phyloP scores from a whole-genome alignment of 1,284 basidiomycete species.

The Puccinia triticina region DNA sequence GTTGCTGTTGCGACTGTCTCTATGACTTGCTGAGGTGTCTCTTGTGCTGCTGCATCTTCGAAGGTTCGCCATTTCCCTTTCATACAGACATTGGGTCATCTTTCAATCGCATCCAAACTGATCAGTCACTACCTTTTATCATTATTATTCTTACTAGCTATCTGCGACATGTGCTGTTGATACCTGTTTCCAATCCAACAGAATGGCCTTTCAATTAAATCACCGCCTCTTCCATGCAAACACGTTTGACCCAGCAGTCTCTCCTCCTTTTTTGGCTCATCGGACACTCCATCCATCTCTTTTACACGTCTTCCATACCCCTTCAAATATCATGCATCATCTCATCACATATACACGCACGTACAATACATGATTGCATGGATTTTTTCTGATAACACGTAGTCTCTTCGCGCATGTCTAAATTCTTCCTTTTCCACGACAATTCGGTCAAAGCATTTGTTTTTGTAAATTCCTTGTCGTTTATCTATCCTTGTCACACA shows the following conservation, averaged over 20 bases:
- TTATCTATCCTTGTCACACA: too few relatives aligned
- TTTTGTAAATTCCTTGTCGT: too few relatives aligned
- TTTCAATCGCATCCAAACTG: neutral
- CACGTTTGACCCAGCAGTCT: neutral
- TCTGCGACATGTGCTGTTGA: slow-evolving; percentile 42
- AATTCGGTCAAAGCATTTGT: too few relatives aligned
- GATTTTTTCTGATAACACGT: too few relatives aligned
- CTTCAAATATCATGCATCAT: neutral
- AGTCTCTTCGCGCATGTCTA: too few relatives aligned
- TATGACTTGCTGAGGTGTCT: slow-evolving; percentile 45
- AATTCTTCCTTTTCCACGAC: too few relatives aligned
- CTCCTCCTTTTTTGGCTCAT: neutral
- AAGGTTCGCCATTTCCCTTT: slow-evolving; percentile 21
- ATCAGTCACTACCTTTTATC: neutral
- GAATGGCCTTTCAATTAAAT: neutral
- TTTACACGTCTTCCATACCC: neutral
- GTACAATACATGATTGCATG: too few relatives aligned
- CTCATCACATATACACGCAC: too few relatives aligned
- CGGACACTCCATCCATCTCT: neutral
- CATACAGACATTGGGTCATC: too few relatives aligned
- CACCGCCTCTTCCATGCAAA: neutral
- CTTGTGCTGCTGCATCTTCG: slow-evolving; percentile 47
- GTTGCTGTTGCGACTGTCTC: slow-evolving; percentile 48
- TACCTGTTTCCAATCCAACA: neutral
- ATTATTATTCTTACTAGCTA: neutral